A percentile compares a stretch with the other conserved stretches of the same genome.
These are phyloP conservation scores for Kregervanrija delftensis DNA, from an alignment of 805 yeast genomes.

Conservation along the genomic window DNA sequence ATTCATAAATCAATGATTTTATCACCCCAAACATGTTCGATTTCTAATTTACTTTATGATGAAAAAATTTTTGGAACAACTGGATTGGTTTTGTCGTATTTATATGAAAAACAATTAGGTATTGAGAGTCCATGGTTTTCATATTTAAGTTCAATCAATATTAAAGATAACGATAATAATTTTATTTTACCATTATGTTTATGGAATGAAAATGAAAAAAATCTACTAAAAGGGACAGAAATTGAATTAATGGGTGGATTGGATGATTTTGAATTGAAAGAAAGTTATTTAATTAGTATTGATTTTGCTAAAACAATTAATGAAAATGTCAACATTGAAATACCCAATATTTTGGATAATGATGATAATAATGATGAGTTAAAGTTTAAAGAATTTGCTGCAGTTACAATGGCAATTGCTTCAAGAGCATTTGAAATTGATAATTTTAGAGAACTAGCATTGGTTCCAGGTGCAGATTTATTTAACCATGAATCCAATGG, in stretches of 20 bases:
- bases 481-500: constrained; percentile 62
- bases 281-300: constrained; percentile 33
- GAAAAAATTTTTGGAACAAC: constrained; percentile 55
- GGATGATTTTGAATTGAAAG: constrained; percentile 37
- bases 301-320: constrained; percentile 33
- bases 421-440: constrained; percentile 82
- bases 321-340: constrained; percentile 17
- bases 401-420: constrained; percentile 53
- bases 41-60: constrained; percentile 64
- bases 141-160: constrained; percentile 51
- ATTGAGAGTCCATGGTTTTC: constrained; percentile 74
- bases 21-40: constrained; percentile 50
- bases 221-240: constrained; percentile 52
- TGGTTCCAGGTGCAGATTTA: constrained; percentile 89
- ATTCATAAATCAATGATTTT: constrained; percentile 57
- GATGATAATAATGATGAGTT: constrained; percentile 8
- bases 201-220: constrained; percentile 50
- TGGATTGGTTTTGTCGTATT: constrained; percentile 58
- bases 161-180: constrained; percentile 23
- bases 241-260: constrained; percentile 53
- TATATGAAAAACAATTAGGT: constrained; percentile 60
- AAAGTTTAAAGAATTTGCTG: constrained; percentile 44
- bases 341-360: constrained; percentile 25
- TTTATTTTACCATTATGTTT: constrained; percentile 52
- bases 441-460: constrained; percentile 59